Conservation (phyloP, 257 asterid genomes). For the Echites panduratus region DNA sequence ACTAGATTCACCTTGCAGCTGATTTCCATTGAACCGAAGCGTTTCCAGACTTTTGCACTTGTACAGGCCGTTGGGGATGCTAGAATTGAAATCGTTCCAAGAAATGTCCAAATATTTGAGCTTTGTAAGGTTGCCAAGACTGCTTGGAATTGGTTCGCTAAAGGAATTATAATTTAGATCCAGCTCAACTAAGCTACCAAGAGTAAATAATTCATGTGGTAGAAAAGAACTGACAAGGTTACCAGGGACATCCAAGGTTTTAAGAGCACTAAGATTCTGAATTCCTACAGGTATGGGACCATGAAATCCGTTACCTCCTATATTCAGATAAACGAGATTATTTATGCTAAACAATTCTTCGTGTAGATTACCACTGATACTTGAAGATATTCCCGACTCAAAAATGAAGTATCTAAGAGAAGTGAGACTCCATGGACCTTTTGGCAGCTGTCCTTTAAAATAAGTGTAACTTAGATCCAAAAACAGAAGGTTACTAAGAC, state of each 20-base stretch:
- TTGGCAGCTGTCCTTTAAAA: neutral
- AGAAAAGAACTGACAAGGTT: neutral
- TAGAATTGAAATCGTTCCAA: constrained; percentile 12
- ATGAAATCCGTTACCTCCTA: neutral
- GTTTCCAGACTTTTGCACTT: constrained; percentile 21
- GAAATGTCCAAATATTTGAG: constrained; percentile 23
- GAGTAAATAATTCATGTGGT: neutral
- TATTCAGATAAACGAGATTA: neutral
- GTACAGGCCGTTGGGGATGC: constrained; percentile 36
- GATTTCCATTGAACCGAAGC: neutral
- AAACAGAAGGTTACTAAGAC: constrained; percentile 4
- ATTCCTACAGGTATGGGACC: neutral
- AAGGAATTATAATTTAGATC: neutral
- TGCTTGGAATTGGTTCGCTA: neutral
- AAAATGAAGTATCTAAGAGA: neutral
- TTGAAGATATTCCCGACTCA: neutral
- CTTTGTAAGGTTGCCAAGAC: neutral
- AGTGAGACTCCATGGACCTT: neutral
- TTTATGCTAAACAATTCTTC: neutral
- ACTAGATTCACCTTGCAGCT: constrained; percentile 23
- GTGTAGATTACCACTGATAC: neutral
- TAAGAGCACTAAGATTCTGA: neutral
- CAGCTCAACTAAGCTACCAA: neutral
- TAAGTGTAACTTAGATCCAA: neutral
- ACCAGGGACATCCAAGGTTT: neutral